phyloP scores from a whole-genome alignment of 257 asterid genomes.

The Scutellaria baicalensis region DNA sequence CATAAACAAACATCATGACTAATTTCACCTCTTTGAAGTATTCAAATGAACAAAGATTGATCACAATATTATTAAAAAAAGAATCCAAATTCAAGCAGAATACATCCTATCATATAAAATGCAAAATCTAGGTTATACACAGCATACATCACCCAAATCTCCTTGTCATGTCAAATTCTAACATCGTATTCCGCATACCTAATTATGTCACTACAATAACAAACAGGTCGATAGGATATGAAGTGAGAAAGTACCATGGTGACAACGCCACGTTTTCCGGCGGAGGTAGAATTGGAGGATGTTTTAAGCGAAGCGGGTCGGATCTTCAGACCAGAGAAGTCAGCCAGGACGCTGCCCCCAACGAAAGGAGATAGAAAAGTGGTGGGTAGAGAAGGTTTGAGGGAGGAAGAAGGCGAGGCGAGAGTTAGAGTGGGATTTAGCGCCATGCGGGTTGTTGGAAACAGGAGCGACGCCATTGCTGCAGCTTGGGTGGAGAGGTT shows the following conservation, averaged over 20 bases:
- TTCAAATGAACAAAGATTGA: background rate
- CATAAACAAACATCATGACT: background rate
- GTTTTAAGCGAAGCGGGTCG: slow-evolving; percentile 61
- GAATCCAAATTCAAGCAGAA: background rate
- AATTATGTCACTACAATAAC: background rate
- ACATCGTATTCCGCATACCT: slow-evolving; percentile 1
- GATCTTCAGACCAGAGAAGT: slow-evolving; percentile 57
- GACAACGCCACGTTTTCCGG: slow-evolving; percentile 64
- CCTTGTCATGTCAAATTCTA: background rate
- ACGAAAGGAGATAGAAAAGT: slow-evolving; percentile 47
- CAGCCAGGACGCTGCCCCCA: slow-evolving; percentile 43
- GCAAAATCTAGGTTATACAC: background rate
- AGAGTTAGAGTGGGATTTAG: slow-evolving; percentile 12
- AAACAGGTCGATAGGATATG: background rate
- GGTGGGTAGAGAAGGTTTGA: slow-evolving; percentile 30
- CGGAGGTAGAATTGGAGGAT: slow-evolving; percentile 24
- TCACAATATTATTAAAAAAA: background rate
- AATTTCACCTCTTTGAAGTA: background rate
- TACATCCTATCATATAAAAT: background rate
- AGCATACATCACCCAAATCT: background rate
- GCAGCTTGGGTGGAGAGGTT: background rate
- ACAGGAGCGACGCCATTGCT: slow-evolving; percentile 53
- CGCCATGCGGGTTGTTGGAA: slow-evolving; percentile 41
- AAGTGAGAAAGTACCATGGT: slow-evolving; percentile 50
- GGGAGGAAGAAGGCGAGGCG: slow-evolving; percentile 28